Evolutionary conservation across 2,329 filamentous ascomycete species (phyloP).

Genomic region (Colletotrichum acutatum): DNA sequence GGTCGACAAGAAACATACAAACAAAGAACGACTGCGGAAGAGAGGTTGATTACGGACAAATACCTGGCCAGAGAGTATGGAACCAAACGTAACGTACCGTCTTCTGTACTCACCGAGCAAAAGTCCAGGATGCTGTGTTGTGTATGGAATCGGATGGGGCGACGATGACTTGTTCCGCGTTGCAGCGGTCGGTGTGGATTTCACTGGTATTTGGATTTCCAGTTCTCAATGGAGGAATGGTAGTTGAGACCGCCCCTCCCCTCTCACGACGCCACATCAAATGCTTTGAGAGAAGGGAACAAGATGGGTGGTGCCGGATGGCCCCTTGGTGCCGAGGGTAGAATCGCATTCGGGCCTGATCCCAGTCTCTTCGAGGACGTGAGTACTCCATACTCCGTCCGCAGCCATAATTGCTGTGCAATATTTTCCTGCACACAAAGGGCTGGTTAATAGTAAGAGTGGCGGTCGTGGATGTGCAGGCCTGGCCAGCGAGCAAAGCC

Average conservation of each 20-base stretch:
- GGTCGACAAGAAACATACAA: background rate
- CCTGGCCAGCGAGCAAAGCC: background rate
- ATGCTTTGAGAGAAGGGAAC: background rate
- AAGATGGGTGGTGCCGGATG: background rate
- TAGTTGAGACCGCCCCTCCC: slow-evolving; percentile 24
- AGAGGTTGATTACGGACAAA: slow-evolving; percentile 11
- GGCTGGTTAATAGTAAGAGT: background rate
- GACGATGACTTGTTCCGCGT: slow-evolving; percentile 11
- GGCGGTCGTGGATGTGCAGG: background rate
- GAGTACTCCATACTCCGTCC: background rate
- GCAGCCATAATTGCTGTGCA: background rate
- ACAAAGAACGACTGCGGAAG: slow-evolving; percentile 7
- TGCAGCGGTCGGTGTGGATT: slow-evolving; percentile 11
- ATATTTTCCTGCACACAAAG: slow-evolving; percentile 1
- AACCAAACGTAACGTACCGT: background rate
- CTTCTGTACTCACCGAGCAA: background rate
- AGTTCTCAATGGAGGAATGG: slow-evolving; percentile 19
- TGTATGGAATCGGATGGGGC: slow-evolving; percentile 1
- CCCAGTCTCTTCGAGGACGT: background rate
- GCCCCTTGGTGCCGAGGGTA: background rate
- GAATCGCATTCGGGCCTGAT: slow-evolving; percentile 9
- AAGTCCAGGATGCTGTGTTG: slow-evolving; percentile 5
- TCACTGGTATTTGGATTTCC: slow-evolving; percentile 17
- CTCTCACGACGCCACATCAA: slow-evolving; percentile 7
- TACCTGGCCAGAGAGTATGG: background rate